Percentiles rank a stretch among this genome's conserved stretches.
These are phyloP conservation scores for Neurospora sp. DNA, from an alignment of 495 filamentous ascomycete genomes.

Conservation along the genomic window DNA sequence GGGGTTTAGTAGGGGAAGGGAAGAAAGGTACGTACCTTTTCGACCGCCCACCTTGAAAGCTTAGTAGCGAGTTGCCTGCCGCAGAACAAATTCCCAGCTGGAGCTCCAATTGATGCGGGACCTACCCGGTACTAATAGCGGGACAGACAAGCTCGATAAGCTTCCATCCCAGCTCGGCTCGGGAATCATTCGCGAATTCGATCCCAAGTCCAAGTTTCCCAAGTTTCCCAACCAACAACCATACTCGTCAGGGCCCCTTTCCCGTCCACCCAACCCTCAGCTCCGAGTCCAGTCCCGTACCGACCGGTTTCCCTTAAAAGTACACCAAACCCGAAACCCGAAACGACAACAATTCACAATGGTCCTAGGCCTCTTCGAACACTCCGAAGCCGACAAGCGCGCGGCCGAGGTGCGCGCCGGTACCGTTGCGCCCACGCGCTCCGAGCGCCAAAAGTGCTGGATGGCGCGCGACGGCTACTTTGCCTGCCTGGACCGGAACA, in stretches of 20 bases:
- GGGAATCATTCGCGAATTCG: neutral
- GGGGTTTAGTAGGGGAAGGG: neutral
- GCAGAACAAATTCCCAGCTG: neutral
- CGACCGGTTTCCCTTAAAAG: no score
- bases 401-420: constrained; percentile 45
- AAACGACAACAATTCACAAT: constrained; percentile 13
- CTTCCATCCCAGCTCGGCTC: neutral
- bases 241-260: no score
- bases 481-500: constrained; percentile 65
- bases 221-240: neutral
- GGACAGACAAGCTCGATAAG: neutral
- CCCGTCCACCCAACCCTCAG: no score
- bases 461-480: constrained; percentile 80
- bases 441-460: constrained; percentile 74
- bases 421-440: constrained; percentile 65
- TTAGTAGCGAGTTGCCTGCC: neutral
- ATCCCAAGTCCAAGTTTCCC: neutral
- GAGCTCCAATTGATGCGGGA: neutral
- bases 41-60: neutral
- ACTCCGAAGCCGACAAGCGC: constrained; percentile 36
- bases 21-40: neutral
- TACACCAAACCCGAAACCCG: neutral
- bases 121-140: neutral
- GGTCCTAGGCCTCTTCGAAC: constrained; percentile 33
- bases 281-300: no score